Conservation (phyloP, 768 basidiomycete species). For the Leccinum imitatum region DNA sequence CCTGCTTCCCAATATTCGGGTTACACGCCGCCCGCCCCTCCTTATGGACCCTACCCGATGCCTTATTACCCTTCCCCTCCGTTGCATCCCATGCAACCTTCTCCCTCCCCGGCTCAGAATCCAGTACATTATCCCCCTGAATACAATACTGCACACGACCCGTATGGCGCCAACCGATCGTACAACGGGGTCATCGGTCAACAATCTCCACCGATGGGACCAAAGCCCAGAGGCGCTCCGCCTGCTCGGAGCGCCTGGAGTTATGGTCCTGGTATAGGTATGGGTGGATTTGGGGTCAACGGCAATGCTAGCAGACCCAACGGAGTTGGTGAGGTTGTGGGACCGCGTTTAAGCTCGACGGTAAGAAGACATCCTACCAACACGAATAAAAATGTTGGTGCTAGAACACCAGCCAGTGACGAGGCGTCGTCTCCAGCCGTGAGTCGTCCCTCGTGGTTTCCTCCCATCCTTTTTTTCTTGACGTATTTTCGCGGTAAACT, state of each 20-base stretch:
- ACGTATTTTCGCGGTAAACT: background rate
- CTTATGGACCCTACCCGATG: constrained; percentile 38
- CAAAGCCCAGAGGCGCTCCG: constrained; percentile 35
- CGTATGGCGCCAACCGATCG: constrained; percentile 21
- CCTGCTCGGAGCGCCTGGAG: constrained; percentile 61
- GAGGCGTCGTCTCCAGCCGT: constrained; percentile 78
- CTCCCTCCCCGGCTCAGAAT: constrained; percentile 27
- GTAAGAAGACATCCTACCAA: constrained; percentile 50
- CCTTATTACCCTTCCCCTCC: constrained; percentile 33
- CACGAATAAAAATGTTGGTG: constrained; percentile 51
- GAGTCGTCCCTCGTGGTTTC: constrained; percentile 36
- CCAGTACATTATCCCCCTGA: constrained; percentile 30
- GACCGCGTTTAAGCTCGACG: constrained; percentile 58
- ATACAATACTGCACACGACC: constrained; percentile 29
- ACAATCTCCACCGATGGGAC: constrained; percentile 27
- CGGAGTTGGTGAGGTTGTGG: constrained; percentile 49
- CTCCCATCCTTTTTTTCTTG: background rate
- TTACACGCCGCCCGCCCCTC: constrained; percentile 32
- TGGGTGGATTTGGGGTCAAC: constrained; percentile 42
- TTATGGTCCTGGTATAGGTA: constrained; percentile 62
- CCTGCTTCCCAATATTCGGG: constrained; percentile 33
- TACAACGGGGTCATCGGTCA: constrained; percentile 35
- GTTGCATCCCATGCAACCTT: constrained; percentile 27
- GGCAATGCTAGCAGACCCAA: constrained; percentile 24
- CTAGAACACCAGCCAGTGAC: constrained; percentile 64